Evolutionary conservation across 2,329 filamentous ascomycete species (phyloP), one percentile per base, ranked within the genome.

Genomic region (Thelonectria blattea): DNA sequence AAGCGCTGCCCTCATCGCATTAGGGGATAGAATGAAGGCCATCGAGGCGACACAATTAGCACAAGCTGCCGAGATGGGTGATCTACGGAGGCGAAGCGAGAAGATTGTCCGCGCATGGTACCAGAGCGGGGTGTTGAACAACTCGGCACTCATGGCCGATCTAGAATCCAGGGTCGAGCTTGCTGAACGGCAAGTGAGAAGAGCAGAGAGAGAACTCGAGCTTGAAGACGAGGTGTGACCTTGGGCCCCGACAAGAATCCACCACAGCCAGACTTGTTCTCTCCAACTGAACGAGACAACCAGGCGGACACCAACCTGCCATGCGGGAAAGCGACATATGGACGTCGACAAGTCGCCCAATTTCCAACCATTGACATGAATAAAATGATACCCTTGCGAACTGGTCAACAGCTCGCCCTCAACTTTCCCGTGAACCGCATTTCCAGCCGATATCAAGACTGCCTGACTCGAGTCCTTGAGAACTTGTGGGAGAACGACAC

Each of bases 91-190:
- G 63, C 83, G 82, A 65, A 93, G 84, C 77, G 91, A 87, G 74
- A 74, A 74, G 63, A 78, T 85, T 22, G 76, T 92, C 60, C 83
- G 88, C 65, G 76, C 80, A 37, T 96, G 92, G 89, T 93, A 94
- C 75, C 88, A 93, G 73, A 79, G 85, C 22, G 86, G 87, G 3
- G 81, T 95, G 45, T 78, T 96, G 49, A 83, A 84, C 11, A 86
- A 86, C 66, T 89, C 89, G 0, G 85, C 87, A 66, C 84, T 85
- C 59, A 88, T 92, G 78, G 89, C 89, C 20, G 86, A 89, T 52
- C 87, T 89, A 71, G 90, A 96, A 75, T 82, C 85, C 34, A 81
- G 90, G 51, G 75, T 93, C 12, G 84, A 85, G 74, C 79, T 81
- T 61, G 83, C 87, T 8, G 91, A 95, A 76, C 83, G 85, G 56